Conservation (phyloP, 1,284 basidiomycete species). For the Irpex rosettiformis region DNA sequence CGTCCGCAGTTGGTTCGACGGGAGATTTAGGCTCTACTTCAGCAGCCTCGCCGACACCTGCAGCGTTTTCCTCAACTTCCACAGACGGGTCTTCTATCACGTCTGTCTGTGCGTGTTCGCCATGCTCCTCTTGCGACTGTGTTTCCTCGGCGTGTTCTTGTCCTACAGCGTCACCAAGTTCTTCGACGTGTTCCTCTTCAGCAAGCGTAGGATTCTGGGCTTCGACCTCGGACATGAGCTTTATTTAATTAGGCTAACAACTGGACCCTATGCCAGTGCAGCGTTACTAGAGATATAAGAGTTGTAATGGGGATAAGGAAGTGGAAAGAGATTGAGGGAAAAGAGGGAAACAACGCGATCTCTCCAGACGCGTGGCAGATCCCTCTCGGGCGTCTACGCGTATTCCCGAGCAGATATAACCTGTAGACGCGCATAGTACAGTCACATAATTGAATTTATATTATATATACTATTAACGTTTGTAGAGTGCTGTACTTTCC, state of each 20-base stretch:
- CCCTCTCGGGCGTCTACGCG: background rate
- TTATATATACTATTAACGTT: background rate
- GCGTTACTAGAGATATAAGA: conserved; percentile 11
- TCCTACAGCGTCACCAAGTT: conserved; percentile 4
- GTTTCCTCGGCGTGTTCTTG: background rate
- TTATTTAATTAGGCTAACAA: conserved; percentile 12
- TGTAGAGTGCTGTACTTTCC: too few relatives aligned
- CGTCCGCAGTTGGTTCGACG: conserved; percentile 13
- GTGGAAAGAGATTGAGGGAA: background rate
- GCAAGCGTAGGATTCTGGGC: conserved; percentile 26
- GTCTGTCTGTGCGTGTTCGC: conserved; percentile 49
- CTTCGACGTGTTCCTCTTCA: conserved; percentile 16
- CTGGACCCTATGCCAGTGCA: conserved; percentile 12
- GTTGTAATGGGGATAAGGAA: conserved; percentile 9
- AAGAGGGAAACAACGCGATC: conserved; percentile 5
- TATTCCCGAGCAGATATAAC: background rate
- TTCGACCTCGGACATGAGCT: conserved; percentile 46
- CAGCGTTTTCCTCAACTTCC: conserved; percentile 23
- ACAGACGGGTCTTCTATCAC: conserved; percentile 28
- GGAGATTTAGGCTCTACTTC: conserved; percentile 9
- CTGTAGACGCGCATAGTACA: background rate
- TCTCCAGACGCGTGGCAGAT: conserved; percentile 8
- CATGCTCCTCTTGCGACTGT: conserved; percentile 21
- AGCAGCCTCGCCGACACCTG: conserved; percentile 22
- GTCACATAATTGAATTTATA: background rate